Percentiles rank a stretch among this genome's conserved stretches.
phyloP scores from a whole-genome alignment of 371 early-diverging fungal species.

The Entomophthora muscae region DNA sequence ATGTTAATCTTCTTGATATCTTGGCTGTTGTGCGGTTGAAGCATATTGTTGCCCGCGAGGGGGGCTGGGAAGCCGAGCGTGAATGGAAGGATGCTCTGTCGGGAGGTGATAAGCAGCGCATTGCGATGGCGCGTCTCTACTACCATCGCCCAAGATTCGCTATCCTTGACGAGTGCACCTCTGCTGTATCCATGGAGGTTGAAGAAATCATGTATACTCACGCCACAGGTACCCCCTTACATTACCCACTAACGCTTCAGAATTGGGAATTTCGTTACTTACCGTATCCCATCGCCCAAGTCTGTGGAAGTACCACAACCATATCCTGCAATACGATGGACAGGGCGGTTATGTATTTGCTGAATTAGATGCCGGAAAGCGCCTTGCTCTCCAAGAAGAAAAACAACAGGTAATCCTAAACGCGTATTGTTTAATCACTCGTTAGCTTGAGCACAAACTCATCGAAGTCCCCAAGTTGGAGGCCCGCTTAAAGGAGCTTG shows the following conservation, averaged over 20 bases:
- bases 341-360: constrained; percentile 76
- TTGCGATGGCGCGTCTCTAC: constrained; percentile 78
- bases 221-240: constrained; percentile 37
- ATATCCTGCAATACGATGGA: constrained; percentile 67
- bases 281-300: constrained; percentile 81
- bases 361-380: constrained; percentile 68
- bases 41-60: constrained; percentile 66
- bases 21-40: constrained; percentile 57
- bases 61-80: constrained; percentile 71
- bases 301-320: constrained; percentile 76
- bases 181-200: constrained; percentile 77
- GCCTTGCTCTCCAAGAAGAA: constrained; percentile 63
- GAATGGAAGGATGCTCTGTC: constrained; percentile 71
- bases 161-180: constrained; percentile 82
- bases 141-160: constrained; percentile 82
- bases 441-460: constrained; percentile 45
- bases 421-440: constrained; percentile 15
- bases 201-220: constrained; percentile 81
- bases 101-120: constrained; percentile 76
- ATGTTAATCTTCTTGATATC: constrained; percentile 45
- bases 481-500: constrained; percentile 40
- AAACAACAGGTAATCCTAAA: constrained; percentile 28
- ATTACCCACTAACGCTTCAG: constrained; percentile 25
- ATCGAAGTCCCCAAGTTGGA: constrained; percentile 49
- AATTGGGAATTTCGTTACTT: constrained; percentile 65